Evolutionary conservation across 148 eudicot species (phyloP).

Genomic region (Camellia japonica): DNA sequence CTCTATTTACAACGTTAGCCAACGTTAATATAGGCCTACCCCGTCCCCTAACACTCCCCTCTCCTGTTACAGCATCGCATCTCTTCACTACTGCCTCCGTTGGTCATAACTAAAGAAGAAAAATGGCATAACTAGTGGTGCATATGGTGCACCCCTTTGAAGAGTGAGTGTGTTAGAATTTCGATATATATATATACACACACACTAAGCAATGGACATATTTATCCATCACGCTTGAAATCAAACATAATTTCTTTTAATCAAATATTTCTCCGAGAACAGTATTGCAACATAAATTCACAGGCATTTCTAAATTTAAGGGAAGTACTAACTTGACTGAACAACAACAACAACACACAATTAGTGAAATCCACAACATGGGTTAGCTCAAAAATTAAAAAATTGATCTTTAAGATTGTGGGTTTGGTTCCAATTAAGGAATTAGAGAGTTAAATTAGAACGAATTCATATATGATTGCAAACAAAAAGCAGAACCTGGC

Average conservation of each 20-base stretch:
- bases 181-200: too few relatives aligned
- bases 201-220: not conserved
- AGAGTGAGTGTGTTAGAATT: too few relatives aligned
- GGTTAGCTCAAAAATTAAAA: not conserved
- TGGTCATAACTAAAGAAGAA: too few relatives aligned
- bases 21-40: too few relatives aligned
- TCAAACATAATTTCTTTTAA: not conserved
- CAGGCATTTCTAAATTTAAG: not conserved
- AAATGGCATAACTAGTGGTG: too few relatives aligned
- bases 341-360: not conserved
- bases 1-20: too few relatives aligned
- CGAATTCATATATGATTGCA: not conserved
- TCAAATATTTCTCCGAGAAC: not conserved
- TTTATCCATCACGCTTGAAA: not conserved
- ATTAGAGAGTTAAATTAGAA: not conserved
- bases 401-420: not conserved
- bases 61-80: too few relatives aligned
- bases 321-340: not conserved
- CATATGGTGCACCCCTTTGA: too few relatives aligned
- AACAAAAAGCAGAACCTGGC: conserved; percentile 49
- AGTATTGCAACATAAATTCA: not conserved
- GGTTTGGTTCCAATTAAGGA: not conserved
- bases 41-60: too few relatives aligned
- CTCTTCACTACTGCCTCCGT: too few relatives aligned
- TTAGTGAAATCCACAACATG: not conserved